Percentiles rank a stretch among this genome's conserved stretches.
phyloP scores from a whole-genome alignment of 768 basidiomycete species.

The Tulasnella sp. region DNA sequence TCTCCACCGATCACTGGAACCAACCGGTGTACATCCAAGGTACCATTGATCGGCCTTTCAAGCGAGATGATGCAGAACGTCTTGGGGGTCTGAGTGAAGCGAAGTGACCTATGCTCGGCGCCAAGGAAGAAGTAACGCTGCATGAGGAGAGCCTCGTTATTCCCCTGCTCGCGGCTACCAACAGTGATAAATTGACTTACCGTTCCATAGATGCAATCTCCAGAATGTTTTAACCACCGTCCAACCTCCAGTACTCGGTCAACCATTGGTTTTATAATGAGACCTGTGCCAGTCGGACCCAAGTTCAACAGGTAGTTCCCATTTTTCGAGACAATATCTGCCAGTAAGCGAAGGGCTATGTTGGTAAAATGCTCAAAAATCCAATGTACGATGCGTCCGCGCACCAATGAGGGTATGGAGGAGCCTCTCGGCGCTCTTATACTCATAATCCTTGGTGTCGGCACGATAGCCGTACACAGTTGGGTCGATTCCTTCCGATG shows the following conservation, averaged over 20 bases:
- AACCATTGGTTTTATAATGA: slow-evolving; percentile 40
- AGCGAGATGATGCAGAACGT: slow-evolving; percentile 44
- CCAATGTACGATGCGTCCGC: neutral
- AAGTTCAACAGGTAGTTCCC: slow-evolving; percentile 49
- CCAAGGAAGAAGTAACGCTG: slow-evolving; percentile 42
- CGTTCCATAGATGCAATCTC: slow-evolving; percentile 44
- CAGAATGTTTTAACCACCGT: slow-evolving; percentile 40
- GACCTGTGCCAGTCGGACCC: slow-evolving; percentile 46
- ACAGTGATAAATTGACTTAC: slow-evolving; percentile 26
- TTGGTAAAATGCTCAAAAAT: neutral
- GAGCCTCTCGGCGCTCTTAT: slow-evolving; percentile 41
- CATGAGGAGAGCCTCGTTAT: neutral
- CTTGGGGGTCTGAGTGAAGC: slow-evolving; percentile 42
- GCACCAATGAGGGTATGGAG: slow-evolving; percentile 31
- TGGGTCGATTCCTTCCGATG: slow-evolving; percentile 40
- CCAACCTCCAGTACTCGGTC: slow-evolving; percentile 42
- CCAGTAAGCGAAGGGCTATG: slow-evolving; percentile 22
- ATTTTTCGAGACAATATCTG: slow-evolving; percentile 52
- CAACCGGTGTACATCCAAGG: slow-evolving; percentile 31
- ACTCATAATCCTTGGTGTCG: slow-evolving; percentile 29
- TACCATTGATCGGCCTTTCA: slow-evolving; percentile 27
- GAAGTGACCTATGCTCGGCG: slow-evolving; percentile 30
- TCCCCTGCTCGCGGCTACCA: neutral
- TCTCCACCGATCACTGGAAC: slow-evolving; percentile 39
- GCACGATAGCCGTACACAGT: slow-evolving; percentile 5